Evolutionary conservation across 2,329 filamentous ascomycete species (phyloP).

Genomic region (Penicillium sp.): DNA sequence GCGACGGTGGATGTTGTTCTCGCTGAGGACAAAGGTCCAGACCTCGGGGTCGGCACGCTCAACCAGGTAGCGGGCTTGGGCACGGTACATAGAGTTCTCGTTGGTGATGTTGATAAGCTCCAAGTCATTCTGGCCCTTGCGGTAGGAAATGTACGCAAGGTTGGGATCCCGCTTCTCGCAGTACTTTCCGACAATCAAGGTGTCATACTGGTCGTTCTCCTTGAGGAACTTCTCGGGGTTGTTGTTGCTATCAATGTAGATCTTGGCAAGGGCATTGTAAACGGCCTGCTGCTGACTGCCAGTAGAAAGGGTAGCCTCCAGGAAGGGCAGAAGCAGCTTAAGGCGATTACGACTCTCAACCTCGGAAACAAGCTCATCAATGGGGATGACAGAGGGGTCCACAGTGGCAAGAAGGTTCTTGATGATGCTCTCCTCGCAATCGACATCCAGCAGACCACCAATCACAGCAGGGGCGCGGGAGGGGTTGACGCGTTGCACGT

Average conservation of each 20-base stretch:
- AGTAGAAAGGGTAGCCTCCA: conserved; percentile 83
- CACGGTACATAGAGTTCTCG: conserved; percentile 99
- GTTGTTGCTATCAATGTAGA: conserved; percentile 99
- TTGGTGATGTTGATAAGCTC: conserved; percentile 98
- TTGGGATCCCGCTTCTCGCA: conserved; percentile 98
- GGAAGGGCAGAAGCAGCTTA: conserved; percentile 92
- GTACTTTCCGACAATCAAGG: conserved; percentile 90
- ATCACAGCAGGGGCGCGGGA: conserved; percentile 86
- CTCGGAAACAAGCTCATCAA: conserved; percentile 89
- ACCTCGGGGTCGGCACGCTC: conserved; percentile 87
- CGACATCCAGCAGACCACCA: conserved; percentile 89
- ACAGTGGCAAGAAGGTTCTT: conserved; percentile 86
- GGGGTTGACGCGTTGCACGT: conserved; percentile 96
- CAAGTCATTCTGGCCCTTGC: conserved; percentile 94
- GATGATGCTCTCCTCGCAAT: conserved; percentile 95
- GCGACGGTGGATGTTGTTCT: conserved; percentile 92
- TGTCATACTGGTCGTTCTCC: conserved; percentile 96
- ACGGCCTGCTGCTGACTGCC: conserved; percentile 96
- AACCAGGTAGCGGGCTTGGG: conserved; percentile 92
- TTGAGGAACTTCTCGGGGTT: conserved; percentile 96
- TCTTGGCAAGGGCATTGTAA: conserved; percentile 96
- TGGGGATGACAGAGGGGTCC: conserved; percentile 79
- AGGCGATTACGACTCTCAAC: conserved; percentile 95
- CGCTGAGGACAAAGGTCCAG: conserved; percentile 90
- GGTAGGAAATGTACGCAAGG: conserved; percentile 89